Percentiles rank a stretch among this genome's conserved stretches.
These are phyloP conservation scores for Caryocar brasiliense DNA, from an alignment of 441 rosid genomes.

Conservation along the genomic window DNA sequence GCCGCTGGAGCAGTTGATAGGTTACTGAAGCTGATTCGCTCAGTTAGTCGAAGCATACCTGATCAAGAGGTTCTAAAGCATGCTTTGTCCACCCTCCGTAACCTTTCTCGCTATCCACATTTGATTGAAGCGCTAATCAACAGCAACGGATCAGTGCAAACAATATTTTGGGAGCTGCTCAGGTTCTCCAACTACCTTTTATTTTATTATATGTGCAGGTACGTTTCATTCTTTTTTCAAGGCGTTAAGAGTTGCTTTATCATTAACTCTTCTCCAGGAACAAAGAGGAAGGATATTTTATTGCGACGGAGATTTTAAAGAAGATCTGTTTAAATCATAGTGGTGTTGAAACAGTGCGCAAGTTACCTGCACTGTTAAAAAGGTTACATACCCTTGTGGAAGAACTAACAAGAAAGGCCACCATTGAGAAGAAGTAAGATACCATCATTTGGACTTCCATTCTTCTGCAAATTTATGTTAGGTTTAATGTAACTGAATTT, in stretches of 20 bases:
- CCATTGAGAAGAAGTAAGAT: slow-evolving; percentile 45
- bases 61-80: slow-evolving; percentile 80
- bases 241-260: too few relatives aligned
- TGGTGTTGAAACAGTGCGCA: slow-evolving; percentile 43
- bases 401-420: slow-evolving; percentile 58
- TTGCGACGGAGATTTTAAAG: slow-evolving; percentile 58
- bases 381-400: slow-evolving; percentile 60
- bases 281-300: slow-evolving; percentile 79
- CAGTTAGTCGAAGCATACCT: slow-evolving; percentile 80
- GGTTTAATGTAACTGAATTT: too few relatives aligned
- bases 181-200: slow-evolving; percentile 35
- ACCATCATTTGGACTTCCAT: too few relatives aligned
- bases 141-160: slow-evolving; percentile 49
- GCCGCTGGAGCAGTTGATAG: slow-evolving; percentile 73
- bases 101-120: slow-evolving; percentile 60
- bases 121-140: slow-evolving; percentile 50
- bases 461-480: too few relatives aligned
- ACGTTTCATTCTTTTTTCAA: not conserved
- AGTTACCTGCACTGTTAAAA: slow-evolving; percentile 51
- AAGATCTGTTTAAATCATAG: slow-evolving; percentile 43
- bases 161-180: slow-evolving; percentile 50
- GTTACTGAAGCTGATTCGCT: slow-evolving; percentile 51
- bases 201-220: too few relatives aligned
- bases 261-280: slow-evolving; percentile 37
- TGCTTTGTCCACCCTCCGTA: slow-evolving; percentile 66